Base-by-base conservation (phyloP, 495 filamentous ascomycete genomes). In the Annulohypoxylon maeteangense region DNA sequence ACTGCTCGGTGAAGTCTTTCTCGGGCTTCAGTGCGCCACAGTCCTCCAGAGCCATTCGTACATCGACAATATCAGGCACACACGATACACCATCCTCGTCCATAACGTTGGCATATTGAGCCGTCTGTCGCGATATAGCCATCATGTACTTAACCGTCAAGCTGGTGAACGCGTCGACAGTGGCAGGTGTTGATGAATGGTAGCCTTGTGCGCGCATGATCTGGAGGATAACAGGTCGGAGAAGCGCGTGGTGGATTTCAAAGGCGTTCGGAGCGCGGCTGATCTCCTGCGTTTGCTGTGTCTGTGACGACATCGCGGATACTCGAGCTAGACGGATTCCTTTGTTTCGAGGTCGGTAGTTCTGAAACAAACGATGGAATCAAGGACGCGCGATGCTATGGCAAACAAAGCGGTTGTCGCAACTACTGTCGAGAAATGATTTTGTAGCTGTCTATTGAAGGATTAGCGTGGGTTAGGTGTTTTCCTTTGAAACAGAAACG, bases 131-230 rank as follows among this genome's bases (percentile, higher is more conserved):
- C 27, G 90, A 88, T 23, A 97, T 89, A 12, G 90, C 81, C 65
- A 87, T 81, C 31, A 97, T 77, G 79, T 97, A 94, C 65, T 89
- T 89, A 2, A 87, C 88, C 0, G 92, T 87, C 7, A 97, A 81
- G 73, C 95, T 91, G 18, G 90, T 87, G 8, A 97, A 70, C 12
- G 91, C 86, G 79, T 97, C 94, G 14, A 96, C 80, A 16, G 94
- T 93, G 0, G 90, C 89, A 4, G 91, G 88, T 27, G 87, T 87
- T 2, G 92, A 90, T 6, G 88, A 80, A 72, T 94, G 90, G 79
- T 93, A 97, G 80, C 94, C 94, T 32, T 91, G 87, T 31, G 93
- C 92, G 72, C 94, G 92, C 32, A 97, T 87, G 75, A 95, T 94
- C 70, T 95, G 92, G 61, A 97, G 87, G 62, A 96, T 86, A 31